Conservation (phyloP, 768 basidiomycete species). For the Pilatotrama ljubarskyi region DNA sequence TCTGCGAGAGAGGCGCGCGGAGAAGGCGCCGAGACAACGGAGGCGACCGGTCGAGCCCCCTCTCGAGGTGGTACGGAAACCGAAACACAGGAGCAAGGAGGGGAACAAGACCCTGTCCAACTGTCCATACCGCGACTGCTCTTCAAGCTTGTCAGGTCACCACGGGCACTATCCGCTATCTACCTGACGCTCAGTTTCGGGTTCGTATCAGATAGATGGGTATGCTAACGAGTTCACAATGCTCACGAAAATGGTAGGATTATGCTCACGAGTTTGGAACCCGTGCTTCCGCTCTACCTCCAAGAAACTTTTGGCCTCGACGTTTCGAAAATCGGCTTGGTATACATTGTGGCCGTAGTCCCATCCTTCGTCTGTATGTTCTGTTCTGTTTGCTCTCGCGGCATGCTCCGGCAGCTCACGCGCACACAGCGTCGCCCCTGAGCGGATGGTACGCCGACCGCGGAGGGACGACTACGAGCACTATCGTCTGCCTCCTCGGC, state of each 20-base stretch:
- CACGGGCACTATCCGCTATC: constrained; percentile 30
- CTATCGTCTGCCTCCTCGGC: constrained; percentile 46
- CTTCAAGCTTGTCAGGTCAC: constrained; percentile 26
- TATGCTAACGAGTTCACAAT: neutral
- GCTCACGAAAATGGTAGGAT: constrained; percentile 7
- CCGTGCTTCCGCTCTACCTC: constrained; percentile 38
- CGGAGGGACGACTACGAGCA: constrained; percentile 56
- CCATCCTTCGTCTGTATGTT: constrained; percentile 64
- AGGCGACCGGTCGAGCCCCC: neutral
- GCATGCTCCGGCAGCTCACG: neutral
- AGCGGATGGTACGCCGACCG: constrained; percentile 61
- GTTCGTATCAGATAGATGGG: constrained; percentile 26
- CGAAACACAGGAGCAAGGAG: neutral
- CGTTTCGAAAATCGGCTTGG: constrained; percentile 54
- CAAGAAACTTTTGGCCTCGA: constrained; percentile 35
- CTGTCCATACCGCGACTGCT: constrained; percentile 27
- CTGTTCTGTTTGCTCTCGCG: too few species aligned
- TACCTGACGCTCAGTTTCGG: constrained; percentile 36
- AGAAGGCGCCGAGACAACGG: neutral
- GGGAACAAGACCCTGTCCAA: neutral
- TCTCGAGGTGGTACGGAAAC: neutral
- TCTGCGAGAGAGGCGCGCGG: neutral
- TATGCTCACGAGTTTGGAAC: constrained; percentile 32
- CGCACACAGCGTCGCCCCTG: constrained; percentile 50
- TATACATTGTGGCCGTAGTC: constrained; percentile 63